phyloP scores from a whole-genome alignment of 2,329 filamentous ascomycete species.

The Fonsecaea pedrosoi region DNA sequence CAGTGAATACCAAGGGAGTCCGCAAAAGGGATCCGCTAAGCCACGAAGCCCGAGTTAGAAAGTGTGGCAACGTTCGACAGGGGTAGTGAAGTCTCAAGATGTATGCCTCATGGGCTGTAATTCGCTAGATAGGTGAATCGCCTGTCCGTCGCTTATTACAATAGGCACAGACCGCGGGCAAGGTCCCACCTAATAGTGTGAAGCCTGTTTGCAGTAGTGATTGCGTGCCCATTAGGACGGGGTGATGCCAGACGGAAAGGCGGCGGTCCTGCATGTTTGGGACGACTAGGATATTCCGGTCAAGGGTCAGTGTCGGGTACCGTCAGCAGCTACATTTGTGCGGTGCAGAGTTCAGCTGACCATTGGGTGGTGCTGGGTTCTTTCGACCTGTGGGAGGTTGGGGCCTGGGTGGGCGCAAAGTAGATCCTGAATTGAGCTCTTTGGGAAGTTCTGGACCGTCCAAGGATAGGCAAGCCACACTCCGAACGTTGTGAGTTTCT shows the following conservation, averaged over 20 bases:
- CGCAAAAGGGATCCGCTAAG: conserved; percentile 8
- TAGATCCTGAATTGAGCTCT: not conserved
- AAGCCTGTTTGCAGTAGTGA: conserved; percentile 2
- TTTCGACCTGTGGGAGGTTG: not conserved
- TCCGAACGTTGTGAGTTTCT: conserved; percentile 5
- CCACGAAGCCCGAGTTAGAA: not conserved
- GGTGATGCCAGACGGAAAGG: conserved; percentile 1
- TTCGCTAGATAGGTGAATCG: conserved; percentile 9
- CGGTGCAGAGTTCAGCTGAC: not conserved
- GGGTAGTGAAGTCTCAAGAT: not conserved
- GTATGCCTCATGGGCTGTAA: not conserved
- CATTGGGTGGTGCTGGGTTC: not conserved
- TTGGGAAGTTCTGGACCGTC: conserved; percentile 7
- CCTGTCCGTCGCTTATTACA: conserved; percentile 20
- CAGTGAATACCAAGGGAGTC: not conserved
- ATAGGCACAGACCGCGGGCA: conserved; percentile 4
- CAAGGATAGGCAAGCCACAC: conserved; percentile 28
- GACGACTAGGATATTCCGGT: not conserved
- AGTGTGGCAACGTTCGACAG: conserved; percentile 12
- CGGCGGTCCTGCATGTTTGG: conserved; percentile 1
- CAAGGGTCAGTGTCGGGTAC: not conserved
- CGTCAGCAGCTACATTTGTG: not conserved
- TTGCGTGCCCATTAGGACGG: conserved; percentile 7
- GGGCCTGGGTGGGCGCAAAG: not conserved
- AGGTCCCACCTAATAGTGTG: conserved; percentile 2